These are phyloP conservation scores for Corynascus novoguineensis DNA, from an alignment of 495 filamentous ascomycete genomes.

Conservation along the genomic window DNA sequence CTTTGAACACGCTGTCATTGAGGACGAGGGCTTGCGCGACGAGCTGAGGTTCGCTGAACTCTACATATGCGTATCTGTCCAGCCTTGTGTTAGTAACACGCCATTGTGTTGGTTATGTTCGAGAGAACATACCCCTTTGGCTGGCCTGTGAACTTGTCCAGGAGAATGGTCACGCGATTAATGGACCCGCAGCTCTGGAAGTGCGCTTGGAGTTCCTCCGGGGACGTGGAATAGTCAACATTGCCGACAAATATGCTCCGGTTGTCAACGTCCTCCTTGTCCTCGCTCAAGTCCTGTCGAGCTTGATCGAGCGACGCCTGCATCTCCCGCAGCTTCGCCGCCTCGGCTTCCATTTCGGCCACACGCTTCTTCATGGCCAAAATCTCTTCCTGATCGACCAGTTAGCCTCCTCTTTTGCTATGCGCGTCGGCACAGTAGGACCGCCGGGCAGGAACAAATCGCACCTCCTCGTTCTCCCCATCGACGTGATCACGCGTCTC, in stretches of 20 bases:
- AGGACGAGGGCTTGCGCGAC: constrained; percentile 90
- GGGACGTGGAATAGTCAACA: constrained; percentile 95
- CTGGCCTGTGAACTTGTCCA: constrained; percentile 97
- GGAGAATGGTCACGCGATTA: constrained; percentile 93
- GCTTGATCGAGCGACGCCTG: constrained; percentile 84
- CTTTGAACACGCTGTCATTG: constrained; percentile 95
- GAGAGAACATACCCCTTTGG: constrained; percentile 79
- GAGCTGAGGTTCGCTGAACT: constrained; percentile 91
- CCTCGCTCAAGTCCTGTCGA: constrained; percentile 74
- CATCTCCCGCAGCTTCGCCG: constrained; percentile 95
- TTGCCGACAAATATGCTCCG: constrained; percentile 98
- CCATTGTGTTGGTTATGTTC: neutral
- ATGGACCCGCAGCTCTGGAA: constrained; percentile 97
- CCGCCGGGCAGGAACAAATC: constrained; percentile 11
- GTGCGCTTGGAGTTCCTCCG: constrained; percentile 98
- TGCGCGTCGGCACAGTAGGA: neutral
- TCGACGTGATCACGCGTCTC: constrained; percentile 27
- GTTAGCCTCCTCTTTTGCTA: constrained; percentile 15
- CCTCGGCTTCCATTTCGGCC: constrained; percentile 98
- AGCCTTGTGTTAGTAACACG: neutral
- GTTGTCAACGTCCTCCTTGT: constrained; percentile 92
- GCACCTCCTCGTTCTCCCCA: constrained; percentile 44
- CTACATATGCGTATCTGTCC: constrained; percentile 93
- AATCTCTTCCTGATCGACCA: constrained; percentile 65
- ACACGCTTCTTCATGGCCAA: constrained; percentile 96